Conservation (phyloP, 2,329 filamentous ascomycete genomes). For the Xylaria sp. region DNA sequence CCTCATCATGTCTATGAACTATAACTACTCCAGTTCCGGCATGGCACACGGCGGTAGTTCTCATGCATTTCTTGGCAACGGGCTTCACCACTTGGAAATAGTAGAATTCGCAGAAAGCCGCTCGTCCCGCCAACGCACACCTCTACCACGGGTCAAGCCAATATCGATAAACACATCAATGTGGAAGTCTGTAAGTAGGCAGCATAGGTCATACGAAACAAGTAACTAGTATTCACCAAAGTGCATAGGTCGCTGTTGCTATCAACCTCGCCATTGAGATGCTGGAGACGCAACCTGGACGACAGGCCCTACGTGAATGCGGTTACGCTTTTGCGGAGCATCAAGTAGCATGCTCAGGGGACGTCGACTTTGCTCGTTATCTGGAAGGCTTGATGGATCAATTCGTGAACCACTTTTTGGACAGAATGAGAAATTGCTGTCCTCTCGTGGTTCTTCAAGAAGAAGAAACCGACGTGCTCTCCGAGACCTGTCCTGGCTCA, state of each 20-base stretch:
- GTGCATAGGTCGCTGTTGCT: background rate
- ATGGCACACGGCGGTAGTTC: background rate
- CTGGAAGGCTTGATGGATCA: background rate
- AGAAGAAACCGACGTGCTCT: background rate
- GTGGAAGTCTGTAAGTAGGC: constrained; percentile 1
- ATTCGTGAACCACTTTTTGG: background rate
- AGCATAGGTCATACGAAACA: background rate
- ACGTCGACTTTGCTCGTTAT: background rate
- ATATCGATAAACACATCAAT: background rate
- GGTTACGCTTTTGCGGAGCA: background rate
- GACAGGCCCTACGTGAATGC: background rate
- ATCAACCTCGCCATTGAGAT: background rate
- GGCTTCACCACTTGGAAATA: background rate
- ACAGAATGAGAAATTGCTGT: background rate
- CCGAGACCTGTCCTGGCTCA: background rate
- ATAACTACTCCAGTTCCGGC: background rate
- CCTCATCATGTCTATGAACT: background rate
- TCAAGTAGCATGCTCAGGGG: background rate
- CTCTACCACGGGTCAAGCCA: too few species aligned
- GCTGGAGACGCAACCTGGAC: background rate
- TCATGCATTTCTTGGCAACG: background rate
- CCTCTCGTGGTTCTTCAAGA: background rate
- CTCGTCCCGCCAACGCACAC: background rate
- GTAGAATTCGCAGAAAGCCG: background rate
- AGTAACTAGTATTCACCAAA: background rate